These are phyloP conservation scores for Paecilomyces sp. DNA, from an alignment of 2,329 filamentous ascomycete species.

Conservation along the genomic window DNA sequence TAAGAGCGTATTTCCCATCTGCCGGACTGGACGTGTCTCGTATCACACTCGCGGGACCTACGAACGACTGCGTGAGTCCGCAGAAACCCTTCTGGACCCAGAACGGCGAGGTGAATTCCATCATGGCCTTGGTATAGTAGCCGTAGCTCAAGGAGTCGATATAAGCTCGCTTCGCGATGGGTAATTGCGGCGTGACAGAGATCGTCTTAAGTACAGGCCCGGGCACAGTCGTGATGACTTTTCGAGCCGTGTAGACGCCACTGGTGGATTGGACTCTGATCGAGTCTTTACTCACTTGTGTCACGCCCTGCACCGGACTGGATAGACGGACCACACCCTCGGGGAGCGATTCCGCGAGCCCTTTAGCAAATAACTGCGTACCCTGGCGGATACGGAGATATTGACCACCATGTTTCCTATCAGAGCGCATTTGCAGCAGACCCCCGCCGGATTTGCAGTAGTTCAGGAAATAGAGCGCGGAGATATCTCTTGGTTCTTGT, in stretches of 20 bases:
- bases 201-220: not conserved
- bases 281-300: not conserved
- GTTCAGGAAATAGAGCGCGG: slow-evolving; percentile 48
- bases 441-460: slow-evolving; percentile 50
- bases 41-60: not conserved
- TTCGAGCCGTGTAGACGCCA: not conserved
- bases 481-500: slow-evolving; percentile 42
- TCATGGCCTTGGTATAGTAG: not conserved
- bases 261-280: not conserved
- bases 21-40: not conserved
- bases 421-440: slow-evolving; percentile 46
- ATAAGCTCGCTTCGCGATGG: not conserved
- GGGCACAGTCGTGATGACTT: not conserved
- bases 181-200: not conserved
- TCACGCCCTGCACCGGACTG: slow-evolving; percentile 24
- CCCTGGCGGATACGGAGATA: slow-evolving; percentile 45
- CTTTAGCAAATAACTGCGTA: slow-evolving; percentile 25
- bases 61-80: not conserved
- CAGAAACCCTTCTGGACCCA: not conserved
- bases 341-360: slow-evolving; percentile 22
- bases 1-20: not conserved
- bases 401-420: slow-evolving; percentile 47
- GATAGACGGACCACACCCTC: slow-evolving; percentile 24
- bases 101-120: not conserved
- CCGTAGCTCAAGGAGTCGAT: not conserved